Evolutionary conservation across 805 yeast species (phyloP).

Genomic region (Metschnikowia kofuensis): DNA sequence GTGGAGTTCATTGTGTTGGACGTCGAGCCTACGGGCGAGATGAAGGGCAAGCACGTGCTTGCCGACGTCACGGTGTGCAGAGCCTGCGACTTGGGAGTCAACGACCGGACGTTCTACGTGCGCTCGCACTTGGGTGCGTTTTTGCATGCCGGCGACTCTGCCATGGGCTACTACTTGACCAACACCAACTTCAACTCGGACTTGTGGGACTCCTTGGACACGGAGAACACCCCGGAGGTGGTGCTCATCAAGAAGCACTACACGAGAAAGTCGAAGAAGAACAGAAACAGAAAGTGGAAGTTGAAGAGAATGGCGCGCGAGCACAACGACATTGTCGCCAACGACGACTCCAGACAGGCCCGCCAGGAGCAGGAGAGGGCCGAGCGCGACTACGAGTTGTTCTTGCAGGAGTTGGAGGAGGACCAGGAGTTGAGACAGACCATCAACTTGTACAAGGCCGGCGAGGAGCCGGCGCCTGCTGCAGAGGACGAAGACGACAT

Average conservation of each 20-base stretch:
- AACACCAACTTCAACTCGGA: constrained; percentile 89
- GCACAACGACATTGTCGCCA: constrained; percentile 82
- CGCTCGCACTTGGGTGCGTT: constrained; percentile 93
- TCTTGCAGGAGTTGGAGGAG: constrained; percentile 96
- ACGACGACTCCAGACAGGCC: constrained; percentile 65
- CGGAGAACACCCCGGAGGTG: constrained; percentile 75
- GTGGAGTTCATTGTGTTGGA: constrained; percentile 88
- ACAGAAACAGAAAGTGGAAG: constrained; percentile 83
- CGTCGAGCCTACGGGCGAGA: constrained; percentile 85
- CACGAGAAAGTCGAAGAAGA: constrained; percentile 70
- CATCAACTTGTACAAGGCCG: constrained; percentile 81
- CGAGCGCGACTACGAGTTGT: constrained; percentile 90
- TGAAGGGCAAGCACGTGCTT: constrained; percentile 71
- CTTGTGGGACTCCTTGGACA: constrained; percentile 67
- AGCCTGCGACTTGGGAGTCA: constrained; percentile 80
- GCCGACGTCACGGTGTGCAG: constrained; percentile 94
- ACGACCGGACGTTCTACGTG: constrained; percentile 78
- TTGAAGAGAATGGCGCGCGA: constrained; percentile 97
- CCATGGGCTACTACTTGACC: constrained; percentile 81
- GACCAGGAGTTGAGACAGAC: constrained; percentile 91
- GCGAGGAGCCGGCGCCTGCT: constrained; percentile 21
- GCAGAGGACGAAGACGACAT: constrained; percentile 42
- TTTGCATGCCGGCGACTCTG: constrained; percentile 95
- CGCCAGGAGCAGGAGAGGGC: constrained; percentile 89
- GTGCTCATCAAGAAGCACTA: constrained; percentile 85